These are phyloP conservation scores for Hypoxylon sp. DNA, from an alignment of 2,329 filamentous ascomycete species.

Conservation along the genomic window DNA sequence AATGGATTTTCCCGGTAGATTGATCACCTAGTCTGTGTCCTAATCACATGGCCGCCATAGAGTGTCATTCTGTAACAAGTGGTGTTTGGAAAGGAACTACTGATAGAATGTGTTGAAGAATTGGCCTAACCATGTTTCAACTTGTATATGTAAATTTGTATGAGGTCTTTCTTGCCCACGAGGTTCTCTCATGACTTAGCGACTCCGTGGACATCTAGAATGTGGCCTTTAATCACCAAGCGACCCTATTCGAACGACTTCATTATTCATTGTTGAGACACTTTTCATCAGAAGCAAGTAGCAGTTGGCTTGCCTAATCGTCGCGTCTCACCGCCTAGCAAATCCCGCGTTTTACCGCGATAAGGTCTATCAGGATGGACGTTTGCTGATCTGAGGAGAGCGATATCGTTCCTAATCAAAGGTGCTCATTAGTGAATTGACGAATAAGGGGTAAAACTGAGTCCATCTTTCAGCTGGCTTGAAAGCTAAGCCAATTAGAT, in stretches of 20 bases:
- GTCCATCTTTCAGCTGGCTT: constrained; percentile 1
- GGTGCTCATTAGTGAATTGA: not conserved
- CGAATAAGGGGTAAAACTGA: not conserved
- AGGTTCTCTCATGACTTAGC: not conserved
- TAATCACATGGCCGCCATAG: not conserved
- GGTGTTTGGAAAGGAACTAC: not conserved
- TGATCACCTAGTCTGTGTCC: not conserved
- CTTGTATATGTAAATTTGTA: not conserved
- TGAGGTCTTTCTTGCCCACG: not conserved
- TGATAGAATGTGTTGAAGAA: not conserved
- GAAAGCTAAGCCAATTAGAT: not conserved
- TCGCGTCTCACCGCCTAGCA: not conserved
- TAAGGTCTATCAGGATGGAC: not conserved
- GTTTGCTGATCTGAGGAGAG: not conserved
- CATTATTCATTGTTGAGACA: not conserved
- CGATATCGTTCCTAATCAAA: not conserved
- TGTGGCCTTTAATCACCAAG: not conserved
- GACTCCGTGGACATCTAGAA: not conserved
- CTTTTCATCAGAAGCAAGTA: not conserved
- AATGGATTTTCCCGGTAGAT: not conserved
- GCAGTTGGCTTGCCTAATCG: not conserved
- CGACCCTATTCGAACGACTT: not conserved
- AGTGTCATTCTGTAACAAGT: not conserved
- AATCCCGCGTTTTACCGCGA: not conserved
- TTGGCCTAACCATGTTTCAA: not conserved